These are phyloP conservation scores for Megacollybia marginata DNA, from an alignment of 768 basidiomycete genomes.

Conservation along the genomic window DNA sequence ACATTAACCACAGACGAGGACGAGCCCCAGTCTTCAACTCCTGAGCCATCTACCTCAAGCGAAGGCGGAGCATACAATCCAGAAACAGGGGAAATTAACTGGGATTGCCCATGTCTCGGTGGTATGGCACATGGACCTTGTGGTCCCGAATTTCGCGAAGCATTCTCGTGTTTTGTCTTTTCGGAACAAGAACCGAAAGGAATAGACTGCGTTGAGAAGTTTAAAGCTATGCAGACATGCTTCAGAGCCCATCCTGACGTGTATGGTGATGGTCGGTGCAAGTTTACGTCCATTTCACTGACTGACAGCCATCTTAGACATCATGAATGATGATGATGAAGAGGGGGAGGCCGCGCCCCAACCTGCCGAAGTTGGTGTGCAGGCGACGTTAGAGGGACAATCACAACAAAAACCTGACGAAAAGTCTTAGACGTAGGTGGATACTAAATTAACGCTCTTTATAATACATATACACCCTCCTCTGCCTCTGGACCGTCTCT, in stretches of 20 bases:
- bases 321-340: not conserved
- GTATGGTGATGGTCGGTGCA: conserved; percentile 81
- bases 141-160: conserved; percentile 85
- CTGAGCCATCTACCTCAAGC: conserved; percentile 10
- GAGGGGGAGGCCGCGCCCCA: not conserved
- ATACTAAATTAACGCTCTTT: not conserved
- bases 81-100: conserved; percentile 98
- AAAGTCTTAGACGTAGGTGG: too few species aligned
- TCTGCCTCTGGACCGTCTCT: too few species aligned
- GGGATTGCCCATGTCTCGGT: conserved; percentile 98
- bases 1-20: conserved; percentile 5
- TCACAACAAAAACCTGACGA: too few species aligned
- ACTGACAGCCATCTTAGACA: not conserved
- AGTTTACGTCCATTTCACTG: not conserved
- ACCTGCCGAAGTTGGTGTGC: too few species aligned
- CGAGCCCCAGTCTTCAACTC: conserved; percentile 6
- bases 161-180: conserved; percentile 94
- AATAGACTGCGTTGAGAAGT: conserved; percentile 95
- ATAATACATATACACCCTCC: too few species aligned
- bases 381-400: too few species aligned
- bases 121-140: conserved; percentile 99
- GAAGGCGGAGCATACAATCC: conserved; percentile 76
- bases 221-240: conserved; percentile 96
- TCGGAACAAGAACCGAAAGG: conserved; percentile 96
- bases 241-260: conserved; percentile 93